Percentiles rank a stretch among this genome's conserved stretches.
Evolutionary conservation across 345 rosid genomes (phyloP).

Genomic region (Cardamine chenopodiifolia): DNA sequence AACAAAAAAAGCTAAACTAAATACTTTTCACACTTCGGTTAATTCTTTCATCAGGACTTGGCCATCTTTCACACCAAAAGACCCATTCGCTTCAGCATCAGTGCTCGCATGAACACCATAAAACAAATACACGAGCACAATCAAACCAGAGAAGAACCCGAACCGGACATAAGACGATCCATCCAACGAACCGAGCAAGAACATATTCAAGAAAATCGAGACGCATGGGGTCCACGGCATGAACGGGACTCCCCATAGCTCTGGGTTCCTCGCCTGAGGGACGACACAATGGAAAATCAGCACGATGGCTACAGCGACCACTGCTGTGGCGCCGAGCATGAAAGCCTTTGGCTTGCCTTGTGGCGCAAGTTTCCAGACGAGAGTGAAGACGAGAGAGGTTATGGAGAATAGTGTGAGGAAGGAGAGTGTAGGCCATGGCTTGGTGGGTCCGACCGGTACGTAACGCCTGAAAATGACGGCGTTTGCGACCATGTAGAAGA

Average conservation of each 20-base stretch:
- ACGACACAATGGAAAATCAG: slow-evolving; percentile 57
- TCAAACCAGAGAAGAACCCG: slow-evolving; percentile 64
- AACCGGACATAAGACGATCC: slow-evolving; percentile 73
- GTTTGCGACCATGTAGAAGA: slow-evolving; percentile 94
- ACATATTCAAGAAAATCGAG: slow-evolving; percentile 82
- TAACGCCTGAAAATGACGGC: slow-evolving; percentile 84
- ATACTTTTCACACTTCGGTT: slow-evolving; percentile 50
- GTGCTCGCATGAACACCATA: slow-evolving; percentile 92
- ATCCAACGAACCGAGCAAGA: slow-evolving; percentile 73
- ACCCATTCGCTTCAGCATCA: slow-evolving; percentile 69
- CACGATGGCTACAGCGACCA: slow-evolving; percentile 50
- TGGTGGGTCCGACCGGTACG: slow-evolving; percentile 60
- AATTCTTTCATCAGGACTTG: slow-evolving; percentile 48
- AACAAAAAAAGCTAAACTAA: background rate
- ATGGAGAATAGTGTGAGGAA: slow-evolving; percentile 65
- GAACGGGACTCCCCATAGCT: slow-evolving; percentile 87
- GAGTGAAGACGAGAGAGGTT: slow-evolving; percentile 65
- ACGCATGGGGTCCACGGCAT: slow-evolving; percentile 92
- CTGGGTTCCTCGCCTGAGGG: slow-evolving; percentile 71
- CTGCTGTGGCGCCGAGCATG: slow-evolving; percentile 51
- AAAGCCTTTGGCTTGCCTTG: slow-evolving; percentile 56
- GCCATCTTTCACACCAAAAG: slow-evolving; percentile 46
- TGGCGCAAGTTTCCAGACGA: slow-evolving; percentile 67
- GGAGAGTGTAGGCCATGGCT: slow-evolving; percentile 75
- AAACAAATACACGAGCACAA: slow-evolving; percentile 64